Base-by-base conservation (phyloP, 495 filamentous ascomycete species). In the Aspergillus affinis region DNA sequence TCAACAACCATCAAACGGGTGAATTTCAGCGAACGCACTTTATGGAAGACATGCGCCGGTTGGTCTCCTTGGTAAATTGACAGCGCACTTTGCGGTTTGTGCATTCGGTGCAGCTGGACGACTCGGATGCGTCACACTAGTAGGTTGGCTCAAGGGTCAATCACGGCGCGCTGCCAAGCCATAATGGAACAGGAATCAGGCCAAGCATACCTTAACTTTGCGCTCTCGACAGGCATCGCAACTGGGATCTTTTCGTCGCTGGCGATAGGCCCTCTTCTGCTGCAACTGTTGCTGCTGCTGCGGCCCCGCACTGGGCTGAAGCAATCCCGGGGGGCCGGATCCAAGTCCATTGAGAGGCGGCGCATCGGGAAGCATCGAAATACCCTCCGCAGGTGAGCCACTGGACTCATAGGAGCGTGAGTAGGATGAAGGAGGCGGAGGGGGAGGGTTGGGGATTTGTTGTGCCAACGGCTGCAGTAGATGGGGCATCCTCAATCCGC, bases 31-130 rank as follows among this genome's bases (percentile, higher is more conserved):
- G 47, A 48, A 77, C 82, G 64, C 74, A 88, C 86, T 98, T 98
- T 72, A 98, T 97, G 15, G 93, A 97, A 50, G 94, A 97, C 94
- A 98, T 98, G 62, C 94, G 86, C 51, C 95, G 86, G 74, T 98
- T 98, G 20, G 94, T 98, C 73, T 98, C 94, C 78, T 98, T 98
- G 49, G 94, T 98, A 70, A 98, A 98, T 72, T 97, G 93, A 69
- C 94, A 98, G 70, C 94, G 95, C 51, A 97, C 93, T 69, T 90
- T 93, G 62, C 94, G 86, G 67, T 91, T 96, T 15, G 90, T 90
- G 76, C 94, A 98, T 77, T 98, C 94, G 3, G 93, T 96, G 75
- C 94, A 98, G 73, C 92, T 94, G 23, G 89, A 84, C 45, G 90
- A 96, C 64, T 98, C 94, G 53, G 94, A 97, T 32, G 94, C 94